Evolutionary conservation across 768 basidiomycete genomes (phyloP).

Genomic region (Lactarius tabidus): DNA sequence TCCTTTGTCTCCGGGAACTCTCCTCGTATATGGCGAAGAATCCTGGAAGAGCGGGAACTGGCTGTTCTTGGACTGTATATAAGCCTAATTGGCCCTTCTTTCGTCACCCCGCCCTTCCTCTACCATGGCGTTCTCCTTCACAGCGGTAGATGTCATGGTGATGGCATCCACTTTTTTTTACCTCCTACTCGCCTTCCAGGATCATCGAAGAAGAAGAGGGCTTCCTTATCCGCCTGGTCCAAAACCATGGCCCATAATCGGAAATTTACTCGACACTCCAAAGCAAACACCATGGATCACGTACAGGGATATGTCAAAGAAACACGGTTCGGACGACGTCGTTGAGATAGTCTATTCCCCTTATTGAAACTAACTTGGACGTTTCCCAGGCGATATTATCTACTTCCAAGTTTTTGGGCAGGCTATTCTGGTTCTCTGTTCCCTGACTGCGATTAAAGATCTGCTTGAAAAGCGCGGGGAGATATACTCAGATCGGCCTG

Average conservation of each 20-base stretch:
- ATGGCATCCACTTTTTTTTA: no score
- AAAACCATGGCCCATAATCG: not conserved
- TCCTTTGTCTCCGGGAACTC: no score
- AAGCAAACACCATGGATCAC: not conserved
- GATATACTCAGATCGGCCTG: not conserved
- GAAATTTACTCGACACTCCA: conserved; percentile 4
- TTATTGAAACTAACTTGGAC: not conserved
- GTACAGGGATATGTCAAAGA: not conserved
- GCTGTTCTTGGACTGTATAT: no score
- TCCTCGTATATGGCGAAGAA: no score
- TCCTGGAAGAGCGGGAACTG: no score
- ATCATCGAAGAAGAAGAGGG: no score
- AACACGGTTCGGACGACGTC: not conserved
- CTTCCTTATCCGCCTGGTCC: not conserved
- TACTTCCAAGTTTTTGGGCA: conserved; percentile 39
- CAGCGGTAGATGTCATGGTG: no score
- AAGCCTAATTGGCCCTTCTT: no score
- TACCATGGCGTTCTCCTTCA: no score
- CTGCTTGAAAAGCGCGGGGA: conserved; percentile 4
- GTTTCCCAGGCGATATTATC: not conserved
- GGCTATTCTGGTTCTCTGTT: conserved; percentile 47
- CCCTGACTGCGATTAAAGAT: conserved; percentile 41
- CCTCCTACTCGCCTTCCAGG: no score
- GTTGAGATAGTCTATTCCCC: not conserved
- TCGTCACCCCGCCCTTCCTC: no score